Evolutionary conservation across 2,329 filamentous ascomycete genomes (phyloP).

Genomic region (Tolypocladium cylindrosporum): DNA sequence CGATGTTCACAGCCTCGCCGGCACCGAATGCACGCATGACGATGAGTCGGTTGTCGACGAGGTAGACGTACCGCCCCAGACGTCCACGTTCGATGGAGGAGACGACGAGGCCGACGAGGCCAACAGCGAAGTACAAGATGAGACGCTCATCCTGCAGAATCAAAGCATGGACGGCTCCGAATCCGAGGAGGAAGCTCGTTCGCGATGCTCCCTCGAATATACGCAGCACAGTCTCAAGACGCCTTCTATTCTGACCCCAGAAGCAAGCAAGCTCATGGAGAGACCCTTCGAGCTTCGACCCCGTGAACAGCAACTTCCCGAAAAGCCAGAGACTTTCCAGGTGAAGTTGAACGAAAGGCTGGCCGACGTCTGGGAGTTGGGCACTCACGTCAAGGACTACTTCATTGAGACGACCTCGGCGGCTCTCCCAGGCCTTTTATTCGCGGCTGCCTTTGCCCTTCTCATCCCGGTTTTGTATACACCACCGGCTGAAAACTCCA

Average conservation of each 20-base stretch:
- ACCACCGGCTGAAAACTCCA: slow-evolving; percentile 6
- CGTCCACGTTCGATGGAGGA: not conserved
- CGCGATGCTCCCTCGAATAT: slow-evolving; percentile 34
- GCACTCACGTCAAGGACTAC: slow-evolving; percentile 6
- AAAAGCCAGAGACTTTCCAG: not conserved
- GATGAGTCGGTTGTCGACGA: slow-evolving; percentile 29
- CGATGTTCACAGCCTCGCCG: slow-evolving; percentile 41
- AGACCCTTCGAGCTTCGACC: not conserved
- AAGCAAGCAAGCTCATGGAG: slow-evolving; percentile 19
- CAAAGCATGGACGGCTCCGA: slow-evolving; percentile 9
- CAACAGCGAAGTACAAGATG: not conserved
- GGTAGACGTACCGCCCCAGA: slow-evolving; percentile 8
- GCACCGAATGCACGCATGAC: slow-evolving; percentile 37
- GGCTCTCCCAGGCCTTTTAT: slow-evolving; percentile 14
- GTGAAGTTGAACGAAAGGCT: slow-evolving; percentile 6
- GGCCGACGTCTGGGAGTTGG: slow-evolving; percentile 7
- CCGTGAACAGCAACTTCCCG: slow-evolving; percentile 5
- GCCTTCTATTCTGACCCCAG: slow-evolving; percentile 29
- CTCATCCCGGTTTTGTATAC: slow-evolving; percentile 18
- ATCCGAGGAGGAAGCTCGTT: slow-evolving; percentile 28
- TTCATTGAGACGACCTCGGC: slow-evolving; percentile 9
- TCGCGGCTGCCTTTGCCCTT: slow-evolving; percentile 12
- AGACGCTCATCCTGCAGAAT: not conserved
- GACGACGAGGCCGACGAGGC: not conserved
- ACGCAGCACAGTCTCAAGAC: slow-evolving; percentile 36